These are phyloP conservation scores for Zoysia pacifica DNA, from an alignment of 176 grass and related monocot species.

Conservation along the genomic window DNA sequence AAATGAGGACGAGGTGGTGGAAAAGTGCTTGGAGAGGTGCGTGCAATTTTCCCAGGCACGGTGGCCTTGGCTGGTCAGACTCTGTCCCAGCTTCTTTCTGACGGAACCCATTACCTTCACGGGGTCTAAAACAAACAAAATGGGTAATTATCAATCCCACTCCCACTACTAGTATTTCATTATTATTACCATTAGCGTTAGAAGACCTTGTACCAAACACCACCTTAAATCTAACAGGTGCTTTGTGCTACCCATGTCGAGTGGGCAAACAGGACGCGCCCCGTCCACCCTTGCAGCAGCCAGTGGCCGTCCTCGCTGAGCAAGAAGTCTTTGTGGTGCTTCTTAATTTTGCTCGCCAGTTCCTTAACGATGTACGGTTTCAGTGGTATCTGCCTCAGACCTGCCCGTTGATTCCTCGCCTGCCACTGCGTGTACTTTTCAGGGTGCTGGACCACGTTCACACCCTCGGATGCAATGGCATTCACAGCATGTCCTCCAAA, in stretches of 20 bases:
- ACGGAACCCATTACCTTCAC: too few species aligned
- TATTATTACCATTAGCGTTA: too few species aligned
- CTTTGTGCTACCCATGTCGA: constrained; percentile 30
- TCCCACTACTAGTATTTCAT: too few species aligned
- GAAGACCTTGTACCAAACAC: too few species aligned
- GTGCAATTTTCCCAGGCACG: too few species aligned
- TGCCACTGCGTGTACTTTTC: constrained; percentile 52
- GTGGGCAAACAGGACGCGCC: constrained; percentile 35
- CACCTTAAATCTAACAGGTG: background rate
- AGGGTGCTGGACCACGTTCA: constrained; percentile 35
- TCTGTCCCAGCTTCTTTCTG: too few species aligned
- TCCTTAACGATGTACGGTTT: constrained; percentile 1
- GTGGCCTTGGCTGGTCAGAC: too few species aligned
- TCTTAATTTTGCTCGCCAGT: constrained; percentile 19
- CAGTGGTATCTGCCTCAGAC: constrained; percentile 30
- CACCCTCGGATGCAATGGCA: constrained; percentile 45
- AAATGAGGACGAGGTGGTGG: too few species aligned
- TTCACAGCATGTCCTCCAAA: constrained; percentile 11
- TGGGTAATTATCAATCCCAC: too few species aligned
- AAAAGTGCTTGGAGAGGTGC: too few species aligned
- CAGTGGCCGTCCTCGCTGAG: constrained; percentile 33
- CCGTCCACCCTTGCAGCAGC: constrained; percentile 53
- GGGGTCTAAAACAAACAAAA: too few species aligned
- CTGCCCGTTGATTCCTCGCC: constrained; percentile 20
- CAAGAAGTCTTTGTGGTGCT: constrained; percentile 46